These are phyloP conservation scores for Kazachstania sp. DNA, from an alignment of 1,139 yeast species.

Conservation along the genomic window DNA sequence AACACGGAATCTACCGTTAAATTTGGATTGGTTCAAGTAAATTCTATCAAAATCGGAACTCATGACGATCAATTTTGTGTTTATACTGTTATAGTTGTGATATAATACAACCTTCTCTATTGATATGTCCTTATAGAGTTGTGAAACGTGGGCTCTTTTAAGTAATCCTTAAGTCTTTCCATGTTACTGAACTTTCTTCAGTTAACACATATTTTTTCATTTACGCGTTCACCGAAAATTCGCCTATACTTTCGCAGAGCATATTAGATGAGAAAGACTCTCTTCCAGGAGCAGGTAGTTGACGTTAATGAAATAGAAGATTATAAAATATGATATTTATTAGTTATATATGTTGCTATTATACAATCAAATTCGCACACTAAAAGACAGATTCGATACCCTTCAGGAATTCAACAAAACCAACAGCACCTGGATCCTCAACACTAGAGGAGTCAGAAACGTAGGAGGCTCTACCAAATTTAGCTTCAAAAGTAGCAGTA, in stretches of 20 bases:
- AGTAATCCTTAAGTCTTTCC: too few relatives aligned
- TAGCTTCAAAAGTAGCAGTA: constrained; percentile 69
- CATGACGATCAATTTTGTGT: constrained; percentile 14
- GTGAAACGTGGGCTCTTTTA: too few relatives aligned
- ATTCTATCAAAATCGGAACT: constrained; percentile 68
- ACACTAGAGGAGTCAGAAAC: constrained; percentile 56
- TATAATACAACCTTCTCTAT: neutral
- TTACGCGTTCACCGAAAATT: too few relatives aligned
- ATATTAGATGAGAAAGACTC: too few relatives aligned
- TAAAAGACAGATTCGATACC: constrained; percentile 34
- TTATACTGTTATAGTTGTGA: neutral
- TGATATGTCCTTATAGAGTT: neutral
- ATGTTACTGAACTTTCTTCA: too few relatives aligned
- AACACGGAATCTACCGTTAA: constrained; percentile 83
- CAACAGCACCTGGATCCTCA: constrained; percentile 94
- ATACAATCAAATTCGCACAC: neutral
- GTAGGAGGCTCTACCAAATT: constrained; percentile 89
- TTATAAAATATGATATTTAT: too few relatives aligned
- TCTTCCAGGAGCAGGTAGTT: too few relatives aligned
- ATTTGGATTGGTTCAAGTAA: constrained; percentile 76
- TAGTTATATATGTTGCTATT: too few relatives aligned
- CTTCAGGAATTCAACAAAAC: constrained; percentile 57
- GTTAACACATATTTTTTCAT: too few relatives aligned
- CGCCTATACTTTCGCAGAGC: neutral
- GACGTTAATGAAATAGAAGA: too few relatives aligned